Conservation (phyloP, 1,284 basidiomycete genomes). For the Apiotrichum sp. region DNA sequence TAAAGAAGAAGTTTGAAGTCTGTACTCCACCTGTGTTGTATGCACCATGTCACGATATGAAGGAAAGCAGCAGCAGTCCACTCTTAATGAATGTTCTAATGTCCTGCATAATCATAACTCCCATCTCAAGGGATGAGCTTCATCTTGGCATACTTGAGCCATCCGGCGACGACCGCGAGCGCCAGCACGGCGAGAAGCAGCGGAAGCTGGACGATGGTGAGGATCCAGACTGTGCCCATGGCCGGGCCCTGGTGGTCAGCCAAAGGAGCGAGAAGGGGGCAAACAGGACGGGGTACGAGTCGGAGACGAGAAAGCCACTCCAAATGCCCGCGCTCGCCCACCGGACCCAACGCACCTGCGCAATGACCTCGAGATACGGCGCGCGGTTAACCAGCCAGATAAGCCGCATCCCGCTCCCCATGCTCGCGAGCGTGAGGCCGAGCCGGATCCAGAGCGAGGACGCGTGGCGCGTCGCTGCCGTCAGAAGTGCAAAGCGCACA, state of each 20-base stretch:
- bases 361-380: constrained; percentile 34
- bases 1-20: no score
- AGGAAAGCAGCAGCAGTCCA: no score
- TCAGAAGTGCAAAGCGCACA: neutral
- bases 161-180: constrained; percentile 13
- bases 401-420: constrained; percentile 34
- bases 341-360: constrained; percentile 28
- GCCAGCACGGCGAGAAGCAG: constrained; percentile 34
- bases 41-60: no score
- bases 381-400: constrained; percentile 47
- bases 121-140: neutral
- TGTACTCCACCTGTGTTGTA: no score
- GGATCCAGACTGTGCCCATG: constrained; percentile 45
- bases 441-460: constrained; percentile 22
- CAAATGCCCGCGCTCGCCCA: no score
- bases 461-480: constrained; percentile 31
- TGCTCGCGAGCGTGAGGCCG: constrained; percentile 28
- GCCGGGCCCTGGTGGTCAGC: constrained; percentile 35
- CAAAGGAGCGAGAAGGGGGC: neutral
- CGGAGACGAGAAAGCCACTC: no score
- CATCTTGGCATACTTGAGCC: neutral
- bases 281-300: neutral
- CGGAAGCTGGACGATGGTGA: constrained; percentile 45
- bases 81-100: no score
- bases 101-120: no score